A percentile compares a stretch with the other conserved stretches of the same genome.
These are phyloP conservation scores for Acorus gramineus DNA, from an alignment of 106 monocot species.

Conservation along the genomic window DNA sequence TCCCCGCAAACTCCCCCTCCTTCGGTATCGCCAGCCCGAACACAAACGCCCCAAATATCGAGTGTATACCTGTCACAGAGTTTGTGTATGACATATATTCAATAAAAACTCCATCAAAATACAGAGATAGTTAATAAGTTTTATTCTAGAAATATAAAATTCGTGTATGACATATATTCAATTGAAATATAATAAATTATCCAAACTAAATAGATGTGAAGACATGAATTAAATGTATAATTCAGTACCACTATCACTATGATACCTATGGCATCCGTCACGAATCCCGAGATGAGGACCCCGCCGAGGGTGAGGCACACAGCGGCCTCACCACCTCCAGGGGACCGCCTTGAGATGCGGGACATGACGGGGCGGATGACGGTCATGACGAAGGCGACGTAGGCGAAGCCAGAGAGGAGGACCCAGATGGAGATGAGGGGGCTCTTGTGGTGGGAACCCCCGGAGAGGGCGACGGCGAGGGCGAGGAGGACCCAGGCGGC, in stretches of 20 bases:
- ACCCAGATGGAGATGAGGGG: slow-evolving; percentile 61
- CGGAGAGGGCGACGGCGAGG: slow-evolving; percentile 64
- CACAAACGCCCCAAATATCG: slow-evolving; percentile 84
- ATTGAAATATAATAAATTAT: too few species aligned
- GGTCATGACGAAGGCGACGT: slow-evolving; percentile 31
- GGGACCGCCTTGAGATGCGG: slow-evolving; percentile 42
- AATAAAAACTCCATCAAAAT: too few species aligned
- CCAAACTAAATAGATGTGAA: too few species aligned
- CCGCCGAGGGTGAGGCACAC: slow-evolving; percentile 37
- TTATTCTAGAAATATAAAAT: too few species aligned
- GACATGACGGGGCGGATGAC: slow-evolving; percentile 37
- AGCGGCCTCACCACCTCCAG: slow-evolving; percentile 37
- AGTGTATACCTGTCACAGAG: slow-evolving; percentile 23
- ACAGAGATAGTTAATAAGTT: too few species aligned
- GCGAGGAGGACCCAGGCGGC: slow-evolving; percentile 83
- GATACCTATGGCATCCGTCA: slow-evolving; percentile 52
- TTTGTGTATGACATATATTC: too few species aligned
- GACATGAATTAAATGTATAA: too few species aligned
- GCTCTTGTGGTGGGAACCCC: slow-evolving; percentile 24
- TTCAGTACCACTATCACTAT: too few species aligned
- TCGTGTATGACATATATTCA: too few species aligned
- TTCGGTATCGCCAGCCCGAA: slow-evolving; percentile 66
- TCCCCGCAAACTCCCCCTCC: slow-evolving; percentile 48
- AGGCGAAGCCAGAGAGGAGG: slow-evolving; percentile 41
- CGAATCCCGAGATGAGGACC: slow-evolving; percentile 52